A percentile compares a stretch with the other conserved stretches of the same genome.
phyloP scores from a whole-genome alignment of 257 asterid species.

The Lycium ferocissimum region DNA sequence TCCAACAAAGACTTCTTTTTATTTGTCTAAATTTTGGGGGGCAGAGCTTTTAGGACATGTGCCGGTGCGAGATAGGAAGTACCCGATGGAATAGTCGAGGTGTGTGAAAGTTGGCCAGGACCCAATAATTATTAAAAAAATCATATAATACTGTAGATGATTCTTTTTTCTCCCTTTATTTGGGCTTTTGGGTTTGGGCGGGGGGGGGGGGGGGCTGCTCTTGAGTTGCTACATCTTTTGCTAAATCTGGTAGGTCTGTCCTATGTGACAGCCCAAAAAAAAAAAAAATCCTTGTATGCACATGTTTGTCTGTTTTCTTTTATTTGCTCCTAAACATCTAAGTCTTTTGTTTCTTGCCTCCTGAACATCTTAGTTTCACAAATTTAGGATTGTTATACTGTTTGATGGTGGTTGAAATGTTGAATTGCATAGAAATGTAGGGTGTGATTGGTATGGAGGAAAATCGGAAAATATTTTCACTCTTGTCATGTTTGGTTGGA shows the following conservation, averaged over 20 bases:
- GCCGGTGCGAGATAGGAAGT: not conserved
- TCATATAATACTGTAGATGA: slow-evolving; percentile 9
- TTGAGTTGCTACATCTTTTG: not conserved
- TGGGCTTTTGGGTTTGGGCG: no score
- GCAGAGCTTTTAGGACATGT: not conserved
- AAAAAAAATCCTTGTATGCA: not conserved
- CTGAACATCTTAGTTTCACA: not conserved
- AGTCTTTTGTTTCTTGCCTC: not conserved
- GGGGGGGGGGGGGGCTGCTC: not conserved
- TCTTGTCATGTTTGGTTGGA: no score
- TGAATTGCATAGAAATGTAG: not conserved
- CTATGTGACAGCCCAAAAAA: not conserved
- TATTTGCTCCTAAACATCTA: slow-evolving; percentile 2
- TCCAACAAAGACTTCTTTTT: not conserved
- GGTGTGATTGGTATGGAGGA: no score
- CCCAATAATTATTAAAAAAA: not conserved
- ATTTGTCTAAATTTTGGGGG: not conserved
- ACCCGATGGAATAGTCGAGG: not conserved
- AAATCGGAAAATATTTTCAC: no score
- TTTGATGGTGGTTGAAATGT: not conserved
- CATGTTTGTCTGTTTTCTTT: not conserved
- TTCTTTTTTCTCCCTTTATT: not conserved
- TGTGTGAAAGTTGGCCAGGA: not conserved
- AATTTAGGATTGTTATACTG: not conserved
- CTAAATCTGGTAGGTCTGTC: not conserved